Evolutionary conservation across 169 alveolate species (phyloP), one percentile per base, ranked within the genome.

Genomic region (Plasmodium vivax): DNA sequence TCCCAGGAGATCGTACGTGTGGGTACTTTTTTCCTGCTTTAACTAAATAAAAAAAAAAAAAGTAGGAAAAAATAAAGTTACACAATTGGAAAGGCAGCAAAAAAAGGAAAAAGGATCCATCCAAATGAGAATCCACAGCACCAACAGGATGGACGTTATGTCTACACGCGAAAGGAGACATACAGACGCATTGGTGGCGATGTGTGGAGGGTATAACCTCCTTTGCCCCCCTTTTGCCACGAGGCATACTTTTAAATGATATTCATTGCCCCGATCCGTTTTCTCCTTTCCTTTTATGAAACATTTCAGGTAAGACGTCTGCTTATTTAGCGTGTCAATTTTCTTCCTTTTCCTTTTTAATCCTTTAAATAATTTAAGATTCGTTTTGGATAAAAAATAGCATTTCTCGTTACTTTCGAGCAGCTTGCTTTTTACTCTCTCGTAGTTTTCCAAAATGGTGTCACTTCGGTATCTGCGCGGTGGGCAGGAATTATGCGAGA

Each of bases 391-490:
- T 87, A 87, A 77, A 87, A 87, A 75, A 75, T 75, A 87, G 71
- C 93, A 87, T 32, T 77, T 87, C 82, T 87, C 93, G 23, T 87
- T 87, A 43, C 93, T 87, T 56, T 87, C 93, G 32, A 87, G 71
- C 43, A 87, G 68, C 68, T 75, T 87, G 68, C 81, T 87, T 87
- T 87, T 87, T 23, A 87, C 45, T 38, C 93, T 87, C 51, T 41
- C 38, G 82, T 75, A 87, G 51, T 87, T 87, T 16, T 87, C 93
- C 47, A 87, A 19, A 75, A 87, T 87, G 23, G 93, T 87, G 43
- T 87, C 93, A 79, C 93, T 87, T 47, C 74, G 80, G 54, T 75
- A 71, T 54, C 93, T 87, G 82, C 4, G 14, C 7, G 14, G 56
- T 56, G 77, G 12, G 34, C 34, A 36, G 43, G 47, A 27, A 51